These are phyloP conservation scores for Esteya vermicola DNA, from an alignment of 2,329 filamentous ascomycete genomes.

Conservation along the genomic window DNA sequence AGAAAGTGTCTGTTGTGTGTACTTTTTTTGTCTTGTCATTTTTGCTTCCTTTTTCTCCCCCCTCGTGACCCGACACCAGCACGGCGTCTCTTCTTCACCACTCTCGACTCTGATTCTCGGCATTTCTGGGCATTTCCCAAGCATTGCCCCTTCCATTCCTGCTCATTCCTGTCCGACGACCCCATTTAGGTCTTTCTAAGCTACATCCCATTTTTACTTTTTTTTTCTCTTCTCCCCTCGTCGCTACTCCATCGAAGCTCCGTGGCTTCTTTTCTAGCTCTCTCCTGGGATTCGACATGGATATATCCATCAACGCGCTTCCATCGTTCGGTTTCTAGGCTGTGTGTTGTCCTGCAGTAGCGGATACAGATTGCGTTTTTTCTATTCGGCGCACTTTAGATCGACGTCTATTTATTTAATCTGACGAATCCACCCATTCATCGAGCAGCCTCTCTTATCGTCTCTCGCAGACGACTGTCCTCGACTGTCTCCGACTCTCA, in stretches of 20 bases:
- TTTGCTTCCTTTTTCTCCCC: neutral
- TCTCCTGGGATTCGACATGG: constrained; percentile 7
- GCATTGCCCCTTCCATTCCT: neutral
- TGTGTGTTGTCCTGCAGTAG: too few species aligned
- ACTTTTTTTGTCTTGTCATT: neutral
- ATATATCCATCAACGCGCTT: constrained; percentile 5
- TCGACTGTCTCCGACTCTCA: too few species aligned
- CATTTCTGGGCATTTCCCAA: neutral
- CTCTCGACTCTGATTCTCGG: too few species aligned
- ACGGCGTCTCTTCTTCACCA: too few species aligned
- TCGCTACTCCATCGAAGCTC: neutral
- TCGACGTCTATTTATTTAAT: too few species aligned
- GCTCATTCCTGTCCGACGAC: neutral
- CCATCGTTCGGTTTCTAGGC: constrained; percentile 4
- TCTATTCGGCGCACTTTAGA: too few species aligned
- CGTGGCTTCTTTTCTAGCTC: neutral
- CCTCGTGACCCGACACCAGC: neutral
- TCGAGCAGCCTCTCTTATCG: too few species aligned
- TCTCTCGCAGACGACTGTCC: too few species aligned
- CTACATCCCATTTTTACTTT: neutral
- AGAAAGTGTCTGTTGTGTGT: neutral
- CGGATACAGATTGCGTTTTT: too few species aligned
- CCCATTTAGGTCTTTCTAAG: neutral
- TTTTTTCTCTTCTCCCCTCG: neutral
- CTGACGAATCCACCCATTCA: too few species aligned